Conservation (phyloP, 2,329 filamentous ascomycete species). For the Trichoderma guizhouense region DNA sequence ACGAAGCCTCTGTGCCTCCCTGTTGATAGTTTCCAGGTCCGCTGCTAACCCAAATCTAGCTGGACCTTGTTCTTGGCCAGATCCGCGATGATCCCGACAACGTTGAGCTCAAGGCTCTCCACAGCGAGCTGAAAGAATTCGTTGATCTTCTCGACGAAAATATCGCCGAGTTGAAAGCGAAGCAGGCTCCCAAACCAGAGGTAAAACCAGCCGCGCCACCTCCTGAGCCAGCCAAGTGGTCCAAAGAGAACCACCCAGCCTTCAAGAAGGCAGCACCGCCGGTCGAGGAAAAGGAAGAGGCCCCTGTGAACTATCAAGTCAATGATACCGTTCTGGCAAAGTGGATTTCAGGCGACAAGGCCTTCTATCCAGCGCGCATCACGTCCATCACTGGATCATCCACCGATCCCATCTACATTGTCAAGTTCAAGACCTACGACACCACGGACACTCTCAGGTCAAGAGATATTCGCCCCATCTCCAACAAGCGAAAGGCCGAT, state of each 20-base stretch:
- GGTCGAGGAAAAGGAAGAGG: slow-evolving; percentile 51
- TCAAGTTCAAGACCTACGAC: slow-evolving; percentile 91
- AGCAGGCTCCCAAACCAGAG: slow-evolving; percentile 42
- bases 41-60: slow-evolving; percentile 44
- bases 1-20: neutral
- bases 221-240: slow-evolving; percentile 67
- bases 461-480: slow-evolving; percentile 78
- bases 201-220: slow-evolving; percentile 31
- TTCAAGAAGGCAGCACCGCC: slow-evolving; percentile 54
- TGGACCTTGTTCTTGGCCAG: slow-evolving; percentile 73
- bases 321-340: slow-evolving; percentile 89
- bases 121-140: slow-evolving; percentile 76
- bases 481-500: slow-evolving; percentile 84
- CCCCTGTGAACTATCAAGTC: slow-evolving; percentile 66
- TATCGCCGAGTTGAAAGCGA: slow-evolving; percentile 71
- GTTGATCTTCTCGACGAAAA: slow-evolving; percentile 75
- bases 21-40: neutral
- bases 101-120: slow-evolving; percentile 71
- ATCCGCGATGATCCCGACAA: slow-evolving; percentile 79
- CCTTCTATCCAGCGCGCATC: slow-evolving; percentile 89
- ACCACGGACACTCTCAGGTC: slow-evolving; percentile 77
- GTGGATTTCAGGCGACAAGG: slow-evolving; percentile 84
- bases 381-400: slow-evolving; percentile 90
- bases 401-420: slow-evolving; percentile 86
- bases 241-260: slow-evolving; percentile 75